Conservation (phyloP, 768 basidiomycete genomes). For the Leccinellum rugosiceps region DNA sequence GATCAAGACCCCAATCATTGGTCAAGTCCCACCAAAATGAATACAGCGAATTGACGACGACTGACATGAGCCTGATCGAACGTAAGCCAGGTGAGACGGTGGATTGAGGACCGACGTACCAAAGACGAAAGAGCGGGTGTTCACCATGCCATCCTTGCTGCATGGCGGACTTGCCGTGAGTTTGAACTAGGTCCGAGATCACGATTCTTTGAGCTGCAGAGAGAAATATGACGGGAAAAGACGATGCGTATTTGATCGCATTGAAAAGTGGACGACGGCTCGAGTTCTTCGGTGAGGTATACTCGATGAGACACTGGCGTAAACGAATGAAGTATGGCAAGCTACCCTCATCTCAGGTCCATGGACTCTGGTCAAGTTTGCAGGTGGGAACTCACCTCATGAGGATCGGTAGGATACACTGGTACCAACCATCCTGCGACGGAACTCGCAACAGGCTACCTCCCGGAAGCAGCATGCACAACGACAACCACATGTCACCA, state of each 20-base stretch:
- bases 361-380: not conserved
- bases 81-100: not conserved
- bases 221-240: conserved; percentile 94
- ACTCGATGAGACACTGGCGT: conserved; percentile 92
- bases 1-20: conserved; percentile 92
- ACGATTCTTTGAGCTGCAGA: conserved; percentile 86
- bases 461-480: conserved; percentile 83
- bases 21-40: conserved; percentile 99
- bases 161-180: conserved; percentile 43
- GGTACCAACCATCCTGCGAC: conserved; percentile 54
- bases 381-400: conserved; percentile 65
- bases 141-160: conserved; percentile 67
- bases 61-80: conserved; percentile 69
- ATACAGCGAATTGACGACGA: conserved; percentile 85
- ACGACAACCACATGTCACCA: conserved; percentile 89
- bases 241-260: conserved; percentile 93
- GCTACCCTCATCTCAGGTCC: conserved; percentile 33
- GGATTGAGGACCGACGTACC: conserved; percentile 46
- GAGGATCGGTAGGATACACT: conserved; percentile 77
- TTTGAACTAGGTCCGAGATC: conserved; percentile 51
- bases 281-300: conserved; percentile 56
- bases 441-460: conserved; percentile 71
- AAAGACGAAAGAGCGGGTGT: conserved; percentile 77
- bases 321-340: conserved; percentile 89
- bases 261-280: conserved; percentile 79